Base-by-base conservation (phyloP, 2,329 filamentous ascomycete genomes). In the Trichoderma koningii region DNA sequence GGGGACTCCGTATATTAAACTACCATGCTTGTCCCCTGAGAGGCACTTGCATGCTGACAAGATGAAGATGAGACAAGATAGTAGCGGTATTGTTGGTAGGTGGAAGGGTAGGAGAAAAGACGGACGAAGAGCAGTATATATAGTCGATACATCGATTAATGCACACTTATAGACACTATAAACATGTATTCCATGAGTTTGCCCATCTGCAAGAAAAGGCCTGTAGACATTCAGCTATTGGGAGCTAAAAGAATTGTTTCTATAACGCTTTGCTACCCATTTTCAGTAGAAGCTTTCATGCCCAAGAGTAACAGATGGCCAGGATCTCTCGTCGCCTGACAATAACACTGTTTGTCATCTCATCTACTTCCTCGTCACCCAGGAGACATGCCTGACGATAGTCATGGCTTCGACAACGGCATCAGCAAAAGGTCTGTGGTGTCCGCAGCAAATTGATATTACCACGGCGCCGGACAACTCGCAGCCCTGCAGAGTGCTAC, bases 321-420 rank as follows among this genome's bases (percentile, higher is more conserved):
- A 9, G 7, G 7, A 4, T 30, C 30, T 9, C 30, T 30, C 30
- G 5, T 30, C 30, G 7, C 30, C 30, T 30, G n/a, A 30, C 30
- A 30, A 30, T 7, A 2, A 30, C 26, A 6, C 30, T 30, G 9
- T 7, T 7, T 30, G 5, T 30, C 30, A 30, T 30, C 9, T 6
- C 30, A 30, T 30, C 30, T 9, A 30, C 30, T 9, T 9, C 30
- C 30, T 45, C 17, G 47, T 26, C 26, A 26, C 28, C 12, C 9
- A 51, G 38, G 28, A 17, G 7, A 9, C 5, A 4, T 30, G 34
- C 4, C 1, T 42, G 15, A 17, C 57, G 10, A 61, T 47, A n/a
- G 34, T 30, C 34, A 48, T 41, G 9, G 66, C 66, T 28, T 68
- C 68, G 7, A 66, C 6, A 12, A 69, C 45, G 0, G 66, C 67